Base-by-base conservation (phyloP, 768 basidiomycete species). In the Neoboletus brunneissimus region DNA sequence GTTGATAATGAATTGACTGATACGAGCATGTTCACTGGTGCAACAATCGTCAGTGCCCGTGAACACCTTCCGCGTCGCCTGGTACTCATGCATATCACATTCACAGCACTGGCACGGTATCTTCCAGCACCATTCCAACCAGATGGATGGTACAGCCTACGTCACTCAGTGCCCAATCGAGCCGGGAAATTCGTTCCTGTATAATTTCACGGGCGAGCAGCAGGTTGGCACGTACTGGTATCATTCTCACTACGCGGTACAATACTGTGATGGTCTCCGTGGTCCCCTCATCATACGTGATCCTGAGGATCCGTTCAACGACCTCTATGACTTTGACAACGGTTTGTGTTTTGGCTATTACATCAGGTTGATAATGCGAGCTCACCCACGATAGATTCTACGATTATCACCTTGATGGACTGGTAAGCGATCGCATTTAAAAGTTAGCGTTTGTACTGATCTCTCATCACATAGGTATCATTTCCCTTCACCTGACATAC, bases 101-200 rank as follows among this genome's bases (percentile, higher is more conserved):
- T 31, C 66, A 64, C 56, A 66, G 65, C 65, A 67, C 46, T 69
- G 42, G 69, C 69, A 71, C 22, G 70, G 70, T 8, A 54, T 67
- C 42, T 60, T 49, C 51, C 68, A 70, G 49, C 46, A 56, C 47
- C 60, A 62, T n/a, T 64, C 57, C 6, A 66, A 56, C 44, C 54
- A 62, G 44, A 57, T 54, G 52, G 57, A 77, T 55, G 77, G 76
- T 6, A 45, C 63, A 34, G 66, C 76, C 10, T 73, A 66, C 31
- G 75, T 79, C 2, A 77, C 68, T 38, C 76, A 77, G 61, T 78
- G 76, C 54, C 76, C 76, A 3, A 78, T 77, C 29, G 60, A 62
- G 5, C 40, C 40, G 12, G 40, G 40, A 20, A 12, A 41, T 0
- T 41, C 40, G 5, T 41, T 41, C 5, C 12, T 41, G 40, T 41